These are phyloP conservation scores for Boletellus ananas DNA, from an alignment of 768 basidiomycete species.

Conservation along the genomic window DNA sequence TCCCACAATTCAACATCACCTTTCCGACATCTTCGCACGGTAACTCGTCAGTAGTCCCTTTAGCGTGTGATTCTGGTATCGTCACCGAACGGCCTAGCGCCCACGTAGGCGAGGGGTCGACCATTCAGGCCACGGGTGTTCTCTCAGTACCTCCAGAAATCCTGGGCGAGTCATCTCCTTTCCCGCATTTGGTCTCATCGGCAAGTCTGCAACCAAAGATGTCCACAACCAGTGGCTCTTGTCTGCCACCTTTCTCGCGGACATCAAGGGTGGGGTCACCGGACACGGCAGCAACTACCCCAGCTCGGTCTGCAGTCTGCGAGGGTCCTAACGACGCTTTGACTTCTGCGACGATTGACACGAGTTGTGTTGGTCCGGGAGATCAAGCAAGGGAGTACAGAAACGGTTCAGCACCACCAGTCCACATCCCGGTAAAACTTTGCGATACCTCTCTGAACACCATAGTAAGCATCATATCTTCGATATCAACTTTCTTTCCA, in stretches of 20 bases:
- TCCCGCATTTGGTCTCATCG: constrained; percentile 13
- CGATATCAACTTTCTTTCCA: too few species aligned
- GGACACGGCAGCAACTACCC: constrained; percentile 26
- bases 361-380: constrained; percentile 30
- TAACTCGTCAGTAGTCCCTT: constrained; percentile 23
- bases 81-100: constrained; percentile 27
- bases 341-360: constrained; percentile 26
- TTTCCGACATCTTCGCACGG: constrained; percentile 28
- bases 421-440: constrained; percentile 26
- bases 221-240: constrained; percentile 20
- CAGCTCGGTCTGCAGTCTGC: constrained; percentile 22
- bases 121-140: constrained; percentile 18
- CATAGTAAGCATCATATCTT: too few species aligned
- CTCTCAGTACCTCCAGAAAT: constrained; percentile 12
- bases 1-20: constrained; percentile 31
- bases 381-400: constrained; percentile 31
- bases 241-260: constrained; percentile 29
- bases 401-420: constrained; percentile 31
- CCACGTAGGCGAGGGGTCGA: constrained; percentile 26
- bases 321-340: constrained; percentile 12
- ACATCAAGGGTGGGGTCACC: constrained; percentile 22
- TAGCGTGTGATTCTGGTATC: constrained; percentile 25
- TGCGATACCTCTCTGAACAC: constrained; percentile 24
- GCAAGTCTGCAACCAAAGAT: constrained; percentile 25
- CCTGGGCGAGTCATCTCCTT: constrained; percentile 20